Evolutionary conservation across 352 stramenopile genomes (phyloP).

Genomic region (Phytopythium helicoides): DNA sequence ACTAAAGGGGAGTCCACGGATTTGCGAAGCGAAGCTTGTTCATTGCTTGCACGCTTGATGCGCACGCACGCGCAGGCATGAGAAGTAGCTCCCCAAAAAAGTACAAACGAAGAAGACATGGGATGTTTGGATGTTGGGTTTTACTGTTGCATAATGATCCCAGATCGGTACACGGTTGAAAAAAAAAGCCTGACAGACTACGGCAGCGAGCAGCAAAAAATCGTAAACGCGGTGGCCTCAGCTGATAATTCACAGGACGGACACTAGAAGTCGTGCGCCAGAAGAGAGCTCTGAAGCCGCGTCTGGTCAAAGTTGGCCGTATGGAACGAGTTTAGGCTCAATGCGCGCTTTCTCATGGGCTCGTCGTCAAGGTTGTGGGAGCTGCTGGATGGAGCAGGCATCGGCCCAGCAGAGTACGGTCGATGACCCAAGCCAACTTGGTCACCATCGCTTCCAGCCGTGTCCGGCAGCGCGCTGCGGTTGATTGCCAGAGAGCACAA

Average conservation of each 20-base stretch:
- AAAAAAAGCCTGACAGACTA: too few relatives aligned
- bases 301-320: conserved; percentile 82
- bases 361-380: conserved; percentile 28
- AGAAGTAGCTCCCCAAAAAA: too few relatives aligned
- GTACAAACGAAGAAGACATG: too few relatives aligned
- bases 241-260: not conserved
- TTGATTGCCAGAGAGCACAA: conserved; percentile 78
- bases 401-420: conserved; percentile 38
- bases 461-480: conserved; percentile 54
- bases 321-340: conserved; percentile 79
- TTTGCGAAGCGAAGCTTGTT: too few relatives aligned
- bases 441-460: conserved; percentile 33
- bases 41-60: too few relatives aligned
- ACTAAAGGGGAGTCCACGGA: too few relatives aligned
- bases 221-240: too few relatives aligned
- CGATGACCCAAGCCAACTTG: conserved; percentile 25
- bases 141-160: too few relatives aligned
- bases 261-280: conserved; percentile 43
- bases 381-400: conserved; percentile 21
- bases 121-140: too few relatives aligned
- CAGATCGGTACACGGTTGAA: too few relatives aligned
- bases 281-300: conserved; percentile 36
- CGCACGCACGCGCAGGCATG: too few relatives aligned
- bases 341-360: conserved; percentile 35
- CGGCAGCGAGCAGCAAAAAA: too few relatives aligned